Percentiles rank a stretch among this genome's conserved stretches.
phyloP scores from a whole-genome alignment of 164 flowering plant species.

The Litsea cubeba region DNA sequence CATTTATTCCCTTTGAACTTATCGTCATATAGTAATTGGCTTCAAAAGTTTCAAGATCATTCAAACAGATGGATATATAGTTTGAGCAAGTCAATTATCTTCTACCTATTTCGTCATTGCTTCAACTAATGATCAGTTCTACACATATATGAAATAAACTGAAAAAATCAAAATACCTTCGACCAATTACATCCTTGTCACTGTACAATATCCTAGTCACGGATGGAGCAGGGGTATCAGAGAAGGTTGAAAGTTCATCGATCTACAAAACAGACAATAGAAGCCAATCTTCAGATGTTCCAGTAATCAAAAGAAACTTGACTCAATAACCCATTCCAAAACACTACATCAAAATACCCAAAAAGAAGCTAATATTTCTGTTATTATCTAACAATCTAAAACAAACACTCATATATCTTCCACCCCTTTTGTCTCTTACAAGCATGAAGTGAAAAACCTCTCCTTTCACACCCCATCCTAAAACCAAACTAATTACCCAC shows the following conservation, averaged over 20 bases:
- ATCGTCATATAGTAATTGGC: background rate
- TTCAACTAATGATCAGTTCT: background rate
- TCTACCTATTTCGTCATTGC: background rate
- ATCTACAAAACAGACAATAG: conserved; percentile 36
- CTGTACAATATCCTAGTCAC: conserved; percentile 87
- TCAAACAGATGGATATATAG: background rate
- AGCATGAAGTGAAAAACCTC: background rate
- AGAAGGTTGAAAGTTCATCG: conserved; percentile 76
- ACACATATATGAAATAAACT: background rate
- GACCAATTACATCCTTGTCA: conserved; percentile 77
- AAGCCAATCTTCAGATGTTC: conserved; percentile 2
- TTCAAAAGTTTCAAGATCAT: background rate
- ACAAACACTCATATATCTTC: no score
- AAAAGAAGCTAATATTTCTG: background rate
- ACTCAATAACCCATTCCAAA: background rate
- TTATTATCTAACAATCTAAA: no score
- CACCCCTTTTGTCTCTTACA: no score
- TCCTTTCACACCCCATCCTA: background rate
- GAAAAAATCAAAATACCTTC: conserved; percentile 45
- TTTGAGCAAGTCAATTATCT: background rate
- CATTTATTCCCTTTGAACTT: background rate
- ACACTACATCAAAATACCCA: no score
- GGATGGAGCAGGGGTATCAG: conserved; percentile 87
- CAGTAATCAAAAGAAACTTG: background rate
- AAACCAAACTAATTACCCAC: background rate